Conservation (phyloP, 352 stramenopile species). For the Pythium utonaiense region DNA sequence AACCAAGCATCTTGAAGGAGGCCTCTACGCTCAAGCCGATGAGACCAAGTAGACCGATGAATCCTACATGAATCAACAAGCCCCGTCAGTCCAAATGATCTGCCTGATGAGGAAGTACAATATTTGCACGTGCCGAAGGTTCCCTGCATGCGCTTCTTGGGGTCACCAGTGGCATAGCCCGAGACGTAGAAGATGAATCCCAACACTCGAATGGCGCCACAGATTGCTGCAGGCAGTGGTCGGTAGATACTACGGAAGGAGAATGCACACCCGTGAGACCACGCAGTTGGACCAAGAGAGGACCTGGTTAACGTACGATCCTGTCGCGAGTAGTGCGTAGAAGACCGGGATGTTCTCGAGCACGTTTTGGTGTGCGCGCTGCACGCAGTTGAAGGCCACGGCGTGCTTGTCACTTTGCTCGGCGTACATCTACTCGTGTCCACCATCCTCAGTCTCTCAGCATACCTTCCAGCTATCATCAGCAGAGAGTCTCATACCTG, state of each 20-base stretch:
- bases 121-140: slow-evolving; percentile 35
- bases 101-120: neutral
- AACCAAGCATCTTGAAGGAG: slow-evolving; percentile 27
- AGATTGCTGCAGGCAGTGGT: slow-evolving; percentile 52
- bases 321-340: slow-evolving; percentile 48
- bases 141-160: slow-evolving; percentile 51
- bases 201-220: slow-evolving; percentile 43
- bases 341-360: slow-evolving; percentile 85
- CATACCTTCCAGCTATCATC: no score
- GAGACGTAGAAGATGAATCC: slow-evolving; percentile 66
- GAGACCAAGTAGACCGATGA: slow-evolving; percentile 35
- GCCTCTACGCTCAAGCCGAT: slow-evolving; percentile 32
- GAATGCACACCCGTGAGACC: neutral
- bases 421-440: slow-evolving; percentile 69
- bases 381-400: slow-evolving; percentile 89
- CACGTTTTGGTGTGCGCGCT: slow-evolving; percentile 91
- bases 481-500: no score
- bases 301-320: slow-evolving; percentile 33
- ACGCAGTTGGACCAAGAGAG: no score
- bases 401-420: slow-evolving; percentile 87
- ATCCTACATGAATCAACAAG: slow-evolving; percentile 14
- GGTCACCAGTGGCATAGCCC: slow-evolving; percentile 58
- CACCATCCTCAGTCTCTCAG: neutral
- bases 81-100: no score
- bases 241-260: slow-evolving; percentile 42